Evolutionary conservation across 1,284 basidiomycete genomes (phyloP), one percentile per base, ranked within the genome.

Genomic region (Rhodotorula glutinis): DNA sequence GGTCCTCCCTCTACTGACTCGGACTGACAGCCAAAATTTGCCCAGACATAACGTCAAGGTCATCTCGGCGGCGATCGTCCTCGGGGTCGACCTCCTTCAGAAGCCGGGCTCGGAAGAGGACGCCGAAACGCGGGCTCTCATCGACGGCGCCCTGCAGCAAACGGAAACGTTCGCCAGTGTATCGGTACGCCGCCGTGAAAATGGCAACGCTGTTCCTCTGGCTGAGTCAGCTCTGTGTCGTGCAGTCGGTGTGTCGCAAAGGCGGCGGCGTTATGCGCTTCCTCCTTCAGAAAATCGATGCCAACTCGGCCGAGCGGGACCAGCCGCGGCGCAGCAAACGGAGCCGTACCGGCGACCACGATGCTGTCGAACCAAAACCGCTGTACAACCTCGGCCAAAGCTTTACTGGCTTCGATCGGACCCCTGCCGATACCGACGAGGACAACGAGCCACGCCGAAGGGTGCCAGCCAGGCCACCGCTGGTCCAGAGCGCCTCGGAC

Each of bases 191-290:
- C n/a, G n/a, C n/a, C n/a, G n/a, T n/a, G n/a, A n/a, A n/a, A n/a
- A n/a, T n/a, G n/a, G n/a, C n/a, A n/a, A n/a, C n/a, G n/a, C n/a
- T n/a, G n/a, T n/a, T n/a, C n/a, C n/a, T n/a, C n/a, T n/a, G n/a
- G n/a, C n/a, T n/a, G n/a, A n/a, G n/a, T n/a, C n/a, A n/a, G n/a
- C n/a, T 14, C 11, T n/a, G 16, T 23, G 14, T 9, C 23, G 8
- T 21, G 27, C 57, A 62, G 59, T 47, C 51, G 14, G 49, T 63
- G 27, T 53, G 44, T 40, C 55, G 60, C 52, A 63, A 55, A 25
- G 62, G 62, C 17, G 17, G 61, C 9, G 33, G 51, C 25, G 55
- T 70, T 10, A 29, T 70, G 13, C 54, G 62, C n/a, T 70, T 70
- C 59, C 49, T 70, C 21, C 62, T 55, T 33, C 17, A 46, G 10